phyloP scores from a whole-genome alignment of 2,329 filamentous ascomycete species.

The Lachnellula willkommii region DNA sequence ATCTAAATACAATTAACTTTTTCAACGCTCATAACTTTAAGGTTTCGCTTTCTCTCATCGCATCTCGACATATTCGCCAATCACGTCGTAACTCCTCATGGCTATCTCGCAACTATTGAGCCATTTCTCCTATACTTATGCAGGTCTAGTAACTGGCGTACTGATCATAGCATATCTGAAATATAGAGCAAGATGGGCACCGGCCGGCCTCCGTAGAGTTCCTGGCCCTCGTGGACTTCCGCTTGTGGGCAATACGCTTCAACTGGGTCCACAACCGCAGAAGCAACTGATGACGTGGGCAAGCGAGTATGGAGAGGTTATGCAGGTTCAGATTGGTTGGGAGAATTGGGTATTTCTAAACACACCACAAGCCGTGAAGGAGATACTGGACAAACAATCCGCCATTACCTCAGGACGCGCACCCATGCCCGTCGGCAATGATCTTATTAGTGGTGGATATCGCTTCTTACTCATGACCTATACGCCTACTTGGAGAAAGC shows the following conservation, averaged over 20 bases:
- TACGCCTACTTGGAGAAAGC: constrained; percentile 36
- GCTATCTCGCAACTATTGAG: neutral
- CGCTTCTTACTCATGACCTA: constrained; percentile 40
- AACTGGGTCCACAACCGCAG: constrained; percentile 2
- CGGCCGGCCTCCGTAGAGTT: neutral
- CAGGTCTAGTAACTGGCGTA: neutral
- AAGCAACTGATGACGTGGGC: constrained; percentile 31
- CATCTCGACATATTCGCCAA: too few relatives aligned
- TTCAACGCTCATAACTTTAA: too few relatives aligned
- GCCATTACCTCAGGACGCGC: constrained; percentile 33
- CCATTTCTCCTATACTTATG: neutral
- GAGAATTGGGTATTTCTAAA: constrained; percentile 42
- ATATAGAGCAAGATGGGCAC: neutral
- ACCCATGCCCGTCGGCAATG: constrained; percentile 36
- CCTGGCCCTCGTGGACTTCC: constrained; percentile 15
- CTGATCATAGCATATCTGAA: neutral
- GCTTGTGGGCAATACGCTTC: constrained; percentile 10
- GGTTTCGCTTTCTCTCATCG: too few relatives aligned
- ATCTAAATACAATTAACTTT: too few relatives aligned
- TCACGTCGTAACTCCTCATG: neutral
- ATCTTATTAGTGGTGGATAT: constrained; percentile 36
- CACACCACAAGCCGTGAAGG: constrained; percentile 38
- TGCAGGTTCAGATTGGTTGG: constrained; percentile 40
- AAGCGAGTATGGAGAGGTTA: constrained; percentile 40
- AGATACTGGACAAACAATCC: constrained; percentile 39